Conservation (phyloP, 768 basidiomycete genomes). For the Glaciozyma martinii region DNA sequence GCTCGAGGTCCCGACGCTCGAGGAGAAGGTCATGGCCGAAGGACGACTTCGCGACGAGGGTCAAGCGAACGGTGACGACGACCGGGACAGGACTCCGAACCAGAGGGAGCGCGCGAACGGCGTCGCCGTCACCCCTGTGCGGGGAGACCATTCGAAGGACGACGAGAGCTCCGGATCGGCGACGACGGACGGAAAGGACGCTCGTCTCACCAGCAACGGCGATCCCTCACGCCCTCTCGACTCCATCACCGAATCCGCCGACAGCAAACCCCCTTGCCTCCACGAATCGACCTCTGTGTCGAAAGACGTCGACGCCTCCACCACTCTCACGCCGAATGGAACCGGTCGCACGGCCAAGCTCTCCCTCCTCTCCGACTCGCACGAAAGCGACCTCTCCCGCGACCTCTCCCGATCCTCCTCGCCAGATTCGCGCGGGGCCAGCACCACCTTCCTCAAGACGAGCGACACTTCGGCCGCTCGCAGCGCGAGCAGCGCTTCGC, state of each 20-base stretch:
- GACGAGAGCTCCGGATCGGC: neutral
- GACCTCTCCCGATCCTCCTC: neutral
- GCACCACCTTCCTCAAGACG: neutral
- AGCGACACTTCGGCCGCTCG: slow-evolving; percentile 21
- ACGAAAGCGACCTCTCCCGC: slow-evolving; percentile 9
- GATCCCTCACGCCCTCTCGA: neutral
- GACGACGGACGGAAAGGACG: slow-evolving; percentile 3
- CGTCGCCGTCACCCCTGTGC: neutral
- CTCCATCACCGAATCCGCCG: neutral
- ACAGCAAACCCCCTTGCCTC: neutral
- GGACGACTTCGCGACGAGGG: slow-evolving; percentile 36
- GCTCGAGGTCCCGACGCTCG: slow-evolving; percentile 58
- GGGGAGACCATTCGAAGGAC: slow-evolving; percentile 5
- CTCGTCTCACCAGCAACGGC: slow-evolving; percentile 8
- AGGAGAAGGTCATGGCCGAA: slow-evolving; percentile 57
- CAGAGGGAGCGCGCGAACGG: slow-evolving; percentile 18
- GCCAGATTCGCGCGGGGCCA: neutral
- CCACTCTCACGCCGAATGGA: neutral
- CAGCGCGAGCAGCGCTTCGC: slow-evolving; percentile 13
- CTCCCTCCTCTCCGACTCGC: neutral
- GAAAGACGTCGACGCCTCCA: too few relatives aligned
- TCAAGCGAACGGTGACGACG: slow-evolving; percentile 14
- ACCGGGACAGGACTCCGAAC: slow-evolving; percentile 6
- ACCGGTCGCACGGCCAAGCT: neutral
- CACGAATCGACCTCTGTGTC: neutral